Percentiles rank a stretch among this genome's conserved stretches.
These are phyloP conservation scores for Gloeopeniophorella convolvens DNA, from an alignment of 768 basidiomycete species.

Conservation along the genomic window DNA sequence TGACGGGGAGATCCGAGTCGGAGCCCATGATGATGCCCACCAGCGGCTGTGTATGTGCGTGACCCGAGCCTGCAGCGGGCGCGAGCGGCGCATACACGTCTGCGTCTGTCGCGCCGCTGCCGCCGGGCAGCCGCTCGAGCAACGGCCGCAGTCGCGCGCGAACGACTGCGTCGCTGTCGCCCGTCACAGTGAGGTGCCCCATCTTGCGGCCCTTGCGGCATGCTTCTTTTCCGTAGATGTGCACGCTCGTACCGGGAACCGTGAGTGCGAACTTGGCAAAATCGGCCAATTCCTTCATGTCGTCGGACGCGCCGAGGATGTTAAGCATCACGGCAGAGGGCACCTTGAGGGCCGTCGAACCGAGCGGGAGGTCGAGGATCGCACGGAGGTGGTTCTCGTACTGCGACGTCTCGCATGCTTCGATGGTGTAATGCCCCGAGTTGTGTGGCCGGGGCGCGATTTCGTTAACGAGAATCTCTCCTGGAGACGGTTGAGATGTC, in stretches of 20 bases:
- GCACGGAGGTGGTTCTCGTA: constrained; percentile 97
- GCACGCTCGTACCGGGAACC: constrained; percentile 71
- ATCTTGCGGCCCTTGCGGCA: constrained; percentile 91
- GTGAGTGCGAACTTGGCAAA: constrained; percentile 55
- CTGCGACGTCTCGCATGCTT: constrained; percentile 94
- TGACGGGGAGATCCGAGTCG: constrained; percentile 92
- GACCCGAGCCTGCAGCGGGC: constrained; percentile 39
- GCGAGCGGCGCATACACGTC: constrained; percentile 45
- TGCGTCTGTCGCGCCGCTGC: constrained; percentile 38
- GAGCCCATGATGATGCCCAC: constrained; percentile 98
- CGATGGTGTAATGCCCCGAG: constrained; percentile 98
- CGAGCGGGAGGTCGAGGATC: constrained; percentile 84
- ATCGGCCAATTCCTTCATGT: constrained; percentile 50
- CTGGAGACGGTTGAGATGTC: constrained; percentile 32
- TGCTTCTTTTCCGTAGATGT: constrained; percentile 93
- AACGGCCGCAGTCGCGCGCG: constrained; percentile 65
- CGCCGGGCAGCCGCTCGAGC: constrained; percentile 54
- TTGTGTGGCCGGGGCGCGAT: constrained; percentile 98
- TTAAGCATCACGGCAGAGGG: constrained; percentile 91
- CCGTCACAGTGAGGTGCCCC: constrained; percentile 94
- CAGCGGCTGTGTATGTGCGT: constrained; percentile 64
- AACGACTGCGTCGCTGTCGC: constrained; percentile 70
- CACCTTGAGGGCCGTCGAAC: constrained; percentile 81
- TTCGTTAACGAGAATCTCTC: constrained; percentile 82
- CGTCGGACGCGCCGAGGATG: constrained; percentile 76